Percentiles rank a stretch among this genome's conserved stretches.
Evolutionary conservation across 257 asterid genomes (phyloP).

Genomic region (Fraxinus pennsylvanica): DNA sequence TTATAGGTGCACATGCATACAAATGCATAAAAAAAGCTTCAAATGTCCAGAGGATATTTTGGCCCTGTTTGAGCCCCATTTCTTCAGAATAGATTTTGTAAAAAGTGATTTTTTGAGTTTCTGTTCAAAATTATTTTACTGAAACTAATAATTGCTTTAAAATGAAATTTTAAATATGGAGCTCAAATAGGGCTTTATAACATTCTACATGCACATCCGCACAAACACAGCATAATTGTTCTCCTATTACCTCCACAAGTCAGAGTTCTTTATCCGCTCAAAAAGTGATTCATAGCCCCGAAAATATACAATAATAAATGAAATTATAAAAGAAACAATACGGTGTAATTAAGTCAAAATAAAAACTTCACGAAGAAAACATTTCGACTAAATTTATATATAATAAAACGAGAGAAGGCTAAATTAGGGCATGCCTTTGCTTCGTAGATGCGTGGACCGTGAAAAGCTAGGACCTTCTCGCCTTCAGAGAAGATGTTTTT

Average conservation of each 20-base stretch:
- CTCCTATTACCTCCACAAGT: not conserved
- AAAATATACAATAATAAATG: not conserved
- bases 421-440: constrained; percentile 58
- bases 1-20: not conserved
- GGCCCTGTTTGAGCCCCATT: not conserved
- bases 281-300: not conserved
- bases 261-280: not conserved
- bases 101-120: too few relatives aligned
- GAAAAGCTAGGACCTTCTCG: constrained; percentile 69
- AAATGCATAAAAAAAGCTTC: not conserved
- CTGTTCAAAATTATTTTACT: not conserved
- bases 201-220: not conserved
- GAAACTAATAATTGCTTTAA: too few relatives aligned
- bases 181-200: too few relatives aligned
- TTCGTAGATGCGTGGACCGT: constrained; percentile 46
- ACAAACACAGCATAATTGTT: not conserved
- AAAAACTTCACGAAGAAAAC: not conserved
- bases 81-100: too few relatives aligned
- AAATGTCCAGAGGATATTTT: not conserved
- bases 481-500: constrained; percentile 30
- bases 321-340: not conserved
- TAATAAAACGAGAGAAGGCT: not conserved
- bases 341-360: not conserved
- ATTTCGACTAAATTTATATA: not conserved
- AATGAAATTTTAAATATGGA: too few relatives aligned